Evolutionary conservation across 2,329 filamentous ascomycete genomes (phyloP).

Genomic region (Fusarium verticillioides): DNA sequence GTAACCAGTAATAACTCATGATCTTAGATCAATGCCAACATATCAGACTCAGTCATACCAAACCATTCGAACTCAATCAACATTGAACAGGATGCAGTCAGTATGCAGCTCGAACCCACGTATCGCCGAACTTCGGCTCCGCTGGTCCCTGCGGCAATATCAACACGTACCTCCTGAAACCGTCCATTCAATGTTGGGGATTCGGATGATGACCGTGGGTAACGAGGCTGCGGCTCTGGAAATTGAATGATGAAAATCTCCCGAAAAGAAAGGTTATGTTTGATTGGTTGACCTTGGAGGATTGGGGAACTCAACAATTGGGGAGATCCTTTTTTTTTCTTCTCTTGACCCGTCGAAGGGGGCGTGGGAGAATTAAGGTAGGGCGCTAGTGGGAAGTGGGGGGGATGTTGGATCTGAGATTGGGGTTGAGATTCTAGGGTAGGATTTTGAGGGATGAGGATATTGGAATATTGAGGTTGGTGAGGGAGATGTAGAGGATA

Average conservation of each 20-base stretch:
- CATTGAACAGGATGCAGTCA: background rate
- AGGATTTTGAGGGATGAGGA: too few species aligned
- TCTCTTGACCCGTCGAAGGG: background rate
- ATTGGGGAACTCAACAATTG: slow-evolving; percentile 49
- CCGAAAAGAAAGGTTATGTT: background rate
- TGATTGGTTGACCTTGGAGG: slow-evolving; percentile 33
- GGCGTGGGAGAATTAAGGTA: slow-evolving; percentile 37
- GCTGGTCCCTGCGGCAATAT: background rate
- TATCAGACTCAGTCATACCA: background rate
- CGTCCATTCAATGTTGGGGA: slow-evolving; percentile 39
- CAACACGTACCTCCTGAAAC: background rate
- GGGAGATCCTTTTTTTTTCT: slow-evolving; percentile 29
- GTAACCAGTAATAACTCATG: background rate
- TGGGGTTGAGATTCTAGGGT: background rate
- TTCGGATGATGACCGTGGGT: slow-evolving; percentile 39
- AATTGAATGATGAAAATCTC: slow-evolving; percentile 4
- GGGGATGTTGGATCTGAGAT: slow-evolving; percentile 17
- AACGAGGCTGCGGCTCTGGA: slow-evolving; percentile 41
- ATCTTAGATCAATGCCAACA: background rate
- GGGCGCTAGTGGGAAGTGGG: slow-evolving; percentile 36
- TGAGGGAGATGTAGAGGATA: background rate
- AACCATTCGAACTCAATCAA: background rate
- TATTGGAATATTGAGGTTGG: background rate
- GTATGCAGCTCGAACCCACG: background rate
- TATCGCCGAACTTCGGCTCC: slow-evolving; percentile 26